Evolutionary conservation across 2,329 filamentous ascomycete genomes (phyloP).

Genomic region (Pezicula radicicola): DNA sequence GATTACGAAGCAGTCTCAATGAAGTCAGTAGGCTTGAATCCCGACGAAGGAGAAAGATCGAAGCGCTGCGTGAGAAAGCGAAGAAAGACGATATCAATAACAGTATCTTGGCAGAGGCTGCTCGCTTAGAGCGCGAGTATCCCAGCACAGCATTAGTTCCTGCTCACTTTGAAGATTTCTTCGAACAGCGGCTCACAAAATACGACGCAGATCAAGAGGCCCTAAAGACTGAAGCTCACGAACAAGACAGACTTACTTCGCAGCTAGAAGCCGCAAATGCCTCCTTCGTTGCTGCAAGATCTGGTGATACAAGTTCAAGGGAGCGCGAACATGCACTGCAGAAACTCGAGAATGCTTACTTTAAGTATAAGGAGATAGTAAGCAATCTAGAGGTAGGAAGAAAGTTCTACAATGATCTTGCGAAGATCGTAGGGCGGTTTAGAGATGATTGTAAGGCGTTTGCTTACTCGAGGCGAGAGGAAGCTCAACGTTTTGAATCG

Average conservation of each 20-base stretch:
- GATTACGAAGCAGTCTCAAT: conserved; percentile 76
- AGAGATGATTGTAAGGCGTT: conserved; percentile 77
- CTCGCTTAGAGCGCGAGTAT: conserved; percentile 80
- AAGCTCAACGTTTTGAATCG: conserved; percentile 77
- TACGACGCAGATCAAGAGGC: conserved; percentile 78
- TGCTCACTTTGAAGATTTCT: conserved; percentile 88
- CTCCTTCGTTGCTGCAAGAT: conserved; percentile 70
- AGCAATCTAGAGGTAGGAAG: conserved; percentile 86
- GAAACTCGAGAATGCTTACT: conserved; percentile 83
- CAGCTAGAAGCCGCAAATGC: conserved; percentile 74
- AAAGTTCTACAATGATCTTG: conserved; percentile 96
- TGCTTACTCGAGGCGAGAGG: conserved; percentile 75
- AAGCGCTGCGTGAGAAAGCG: conserved; percentile 73
- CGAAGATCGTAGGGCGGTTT: conserved; percentile 81
- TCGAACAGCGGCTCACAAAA: conserved; percentile 74
- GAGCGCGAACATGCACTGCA: conserved; percentile 88
- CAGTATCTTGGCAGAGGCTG: conserved; percentile 79
- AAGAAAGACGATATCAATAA: conserved; percentile 85
- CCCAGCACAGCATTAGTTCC: conserved; percentile 82
- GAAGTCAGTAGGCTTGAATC: conserved; percentile 83
- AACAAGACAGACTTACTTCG: conserved; percentile 70
- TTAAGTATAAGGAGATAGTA: conserved; percentile 95
- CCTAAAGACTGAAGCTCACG: conserved; percentile 66
- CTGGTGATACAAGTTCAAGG: conserved; percentile 53
- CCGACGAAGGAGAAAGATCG: conserved; percentile 73